Base-by-base conservation (phyloP, 768 basidiomycete species). In the Trametes elegans region DNA sequence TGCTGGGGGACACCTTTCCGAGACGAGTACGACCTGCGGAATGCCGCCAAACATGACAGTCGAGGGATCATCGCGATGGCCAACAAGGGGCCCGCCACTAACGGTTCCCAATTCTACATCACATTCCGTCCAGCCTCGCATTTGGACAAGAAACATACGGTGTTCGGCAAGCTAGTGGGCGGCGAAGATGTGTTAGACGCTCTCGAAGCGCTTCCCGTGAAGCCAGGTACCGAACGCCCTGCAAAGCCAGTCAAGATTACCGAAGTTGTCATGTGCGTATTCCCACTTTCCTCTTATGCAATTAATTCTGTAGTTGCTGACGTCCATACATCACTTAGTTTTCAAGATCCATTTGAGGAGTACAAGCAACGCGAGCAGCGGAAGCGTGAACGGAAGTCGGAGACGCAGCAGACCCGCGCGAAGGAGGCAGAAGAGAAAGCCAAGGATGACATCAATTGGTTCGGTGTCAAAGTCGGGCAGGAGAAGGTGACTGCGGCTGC, bases 1-100 rank as follows among this genome's bases (percentile, higher is more conserved):
- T 84, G 84, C 67, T 98, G 97, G 97, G 94, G 92, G 1, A 93
- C 88, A 14, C 90, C 93, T 9, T 99, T 99, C 73, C 83, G 95
- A 53, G 97, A 99, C 65, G 97, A 99, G 70, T 82, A 90, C 66
- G 88, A 91, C 64, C 64, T 90, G 56, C 93, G 92, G 67, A 88
- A 87, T 44, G 94, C 96, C 0, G 90, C 85, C 5, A 92, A 87
- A 69, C 90, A 95, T 62, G 92, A 94, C 57, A 76, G 80, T 39
- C 79, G 96, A 14, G 97, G 97, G 4, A 73, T 87, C 8, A 61
- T 99, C 34, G 88, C 92, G 3, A 98, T 98, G 97, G 97, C 97
- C 2, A 98, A 98, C 70, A 88, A 88, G 67, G 97, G 97, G 2
- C 77, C 90, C 8, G 83, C 85, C 46, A 93, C 95, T 7, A 99